These are phyloP conservation scores for Boletus tylopilopsis DNA, from an alignment of 768 basidiomycete species.

Conservation along the genomic window DNA sequence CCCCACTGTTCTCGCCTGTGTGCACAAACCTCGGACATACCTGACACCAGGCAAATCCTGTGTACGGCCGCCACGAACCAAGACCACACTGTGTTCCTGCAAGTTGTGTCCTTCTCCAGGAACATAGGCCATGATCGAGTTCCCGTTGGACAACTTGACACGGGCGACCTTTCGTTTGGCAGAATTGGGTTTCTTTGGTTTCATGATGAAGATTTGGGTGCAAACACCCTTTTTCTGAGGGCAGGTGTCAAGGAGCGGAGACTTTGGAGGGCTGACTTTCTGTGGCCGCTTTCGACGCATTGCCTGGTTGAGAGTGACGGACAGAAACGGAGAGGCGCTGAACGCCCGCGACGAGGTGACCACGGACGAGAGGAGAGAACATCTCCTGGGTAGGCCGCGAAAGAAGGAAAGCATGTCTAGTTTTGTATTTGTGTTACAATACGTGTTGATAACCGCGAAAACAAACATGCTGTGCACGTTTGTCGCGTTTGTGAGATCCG, in stretches of 20 bases:
- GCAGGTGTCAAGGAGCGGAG: constrained; percentile 75
- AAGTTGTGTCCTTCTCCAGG: constrained; percentile 97
- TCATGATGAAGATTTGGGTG: constrained; percentile 71
- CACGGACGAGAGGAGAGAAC: constrained; percentile 3
- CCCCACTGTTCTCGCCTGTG: not conserved
- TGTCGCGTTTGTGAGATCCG: too few species aligned
- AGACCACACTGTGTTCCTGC: constrained; percentile 95
- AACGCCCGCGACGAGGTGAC: constrained; percentile 44
- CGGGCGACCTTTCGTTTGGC: constrained; percentile 96
- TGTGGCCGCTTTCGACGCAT: constrained; percentile 70
- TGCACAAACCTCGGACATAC: constrained; percentile 44
- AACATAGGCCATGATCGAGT: constrained; percentile 89
- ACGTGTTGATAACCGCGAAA: constrained; percentile 1
- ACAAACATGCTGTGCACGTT: too few species aligned
- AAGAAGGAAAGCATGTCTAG: constrained; percentile 27
- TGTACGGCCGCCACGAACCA: constrained; percentile 91
- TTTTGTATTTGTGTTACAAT: not conserved
- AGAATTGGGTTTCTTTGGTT: constrained; percentile 98
- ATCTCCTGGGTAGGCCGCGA: constrained; percentile 20
- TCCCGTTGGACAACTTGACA: constrained; percentile 87
- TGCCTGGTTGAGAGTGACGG: constrained; percentile 82
- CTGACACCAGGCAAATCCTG: constrained; percentile 98
- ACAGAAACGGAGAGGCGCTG: constrained; percentile 55
- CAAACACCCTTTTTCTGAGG: constrained; percentile 94
- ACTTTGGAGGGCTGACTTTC: constrained; percentile 43